phyloP scores from a whole-genome alignment of 352 stramenopile species.

The Phytopythium litorale region DNA sequence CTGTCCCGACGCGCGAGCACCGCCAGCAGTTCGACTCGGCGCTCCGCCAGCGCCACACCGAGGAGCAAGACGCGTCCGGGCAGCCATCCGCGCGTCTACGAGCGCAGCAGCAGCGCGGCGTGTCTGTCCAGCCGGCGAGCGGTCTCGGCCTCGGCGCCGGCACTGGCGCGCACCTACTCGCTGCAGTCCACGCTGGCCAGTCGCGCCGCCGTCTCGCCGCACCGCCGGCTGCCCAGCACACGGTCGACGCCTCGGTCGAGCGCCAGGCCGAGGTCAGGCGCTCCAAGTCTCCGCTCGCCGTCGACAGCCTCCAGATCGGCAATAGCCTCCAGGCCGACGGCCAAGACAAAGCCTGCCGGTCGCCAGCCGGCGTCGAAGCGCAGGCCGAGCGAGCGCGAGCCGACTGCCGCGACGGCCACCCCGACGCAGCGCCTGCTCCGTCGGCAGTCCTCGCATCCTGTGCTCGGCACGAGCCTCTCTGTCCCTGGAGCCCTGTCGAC shows the following conservation, averaged over 20 bases:
- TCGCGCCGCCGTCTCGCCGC: constrained; percentile 28
- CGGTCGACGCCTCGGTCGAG: background rate
- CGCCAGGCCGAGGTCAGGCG: too few relatives aligned
- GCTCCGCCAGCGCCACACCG: background rate
- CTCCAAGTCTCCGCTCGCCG: too few relatives aligned
- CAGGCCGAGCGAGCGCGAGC: background rate
- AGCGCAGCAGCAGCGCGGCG: constrained; percentile 15
- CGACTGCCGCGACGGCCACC: background rate
- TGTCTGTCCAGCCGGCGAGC: constrained; percentile 23
- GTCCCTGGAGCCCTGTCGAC: background rate
- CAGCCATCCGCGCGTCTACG: background rate
- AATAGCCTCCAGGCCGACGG: background rate
- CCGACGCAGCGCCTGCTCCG: background rate
- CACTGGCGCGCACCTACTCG: constrained; percentile 28
- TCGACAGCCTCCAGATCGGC: background rate
- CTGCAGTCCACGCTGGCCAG: constrained; percentile 38
- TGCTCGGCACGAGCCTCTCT: background rate
- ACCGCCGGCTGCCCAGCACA: background rate
- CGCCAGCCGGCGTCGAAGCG: background rate
- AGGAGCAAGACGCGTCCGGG: background rate
- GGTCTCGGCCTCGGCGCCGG: background rate
- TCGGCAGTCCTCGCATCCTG: background rate
- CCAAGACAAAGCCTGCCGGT: background rate
- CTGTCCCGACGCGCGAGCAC: background rate
- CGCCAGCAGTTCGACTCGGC: background rate